A percentile compares a stretch with the other conserved stretches of the same genome.
Conservation (phyloP, 2,329 filamentous ascomycete species). For the Apiospora pterosperma region DNA sequence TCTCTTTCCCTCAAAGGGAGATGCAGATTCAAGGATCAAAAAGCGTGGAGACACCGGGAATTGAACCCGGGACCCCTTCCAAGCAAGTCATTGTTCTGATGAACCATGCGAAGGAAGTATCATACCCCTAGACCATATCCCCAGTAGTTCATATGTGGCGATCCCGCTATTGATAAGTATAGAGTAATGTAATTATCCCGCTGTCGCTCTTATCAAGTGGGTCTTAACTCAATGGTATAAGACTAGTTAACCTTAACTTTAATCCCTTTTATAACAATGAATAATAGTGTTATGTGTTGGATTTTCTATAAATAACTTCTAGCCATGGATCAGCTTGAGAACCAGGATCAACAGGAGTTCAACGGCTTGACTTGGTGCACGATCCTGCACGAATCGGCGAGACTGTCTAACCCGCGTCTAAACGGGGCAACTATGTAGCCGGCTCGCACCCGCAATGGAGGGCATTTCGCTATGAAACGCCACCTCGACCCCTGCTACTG, state of each 20-base stretch:
- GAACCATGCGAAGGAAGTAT: slow-evolving; percentile 2
- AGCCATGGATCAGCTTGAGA: background rate
- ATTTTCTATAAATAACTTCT: background rate
- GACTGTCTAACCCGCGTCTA: background rate
- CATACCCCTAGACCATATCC: slow-evolving; percentile 7
- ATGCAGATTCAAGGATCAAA: background rate
- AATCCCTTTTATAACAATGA: background rate
- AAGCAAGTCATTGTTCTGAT: background rate
- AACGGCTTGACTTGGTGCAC: background rate
- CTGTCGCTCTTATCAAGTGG: background rate
- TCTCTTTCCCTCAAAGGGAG: too few relatives aligned
- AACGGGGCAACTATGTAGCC: background rate
- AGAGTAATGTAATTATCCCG: background rate
- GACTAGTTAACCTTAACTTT: too few relatives aligned
- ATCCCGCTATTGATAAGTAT: background rate
- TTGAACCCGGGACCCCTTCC: slow-evolving; percentile 6
- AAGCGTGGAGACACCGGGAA: slow-evolving; percentile 1
- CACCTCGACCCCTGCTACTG: background rate
- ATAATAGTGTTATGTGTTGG: background rate
- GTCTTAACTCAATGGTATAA: background rate
- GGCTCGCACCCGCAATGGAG: background rate
- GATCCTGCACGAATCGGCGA: background rate
- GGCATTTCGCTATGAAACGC: background rate
- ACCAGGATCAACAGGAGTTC: too few relatives aligned
- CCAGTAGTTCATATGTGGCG: background rate